Percentiles rank a stretch among this genome's conserved stretches.
phyloP scores from a whole-genome alignment of 2,329 filamentous ascomycete genomes.

The Scytalidium lignicola region DNA sequence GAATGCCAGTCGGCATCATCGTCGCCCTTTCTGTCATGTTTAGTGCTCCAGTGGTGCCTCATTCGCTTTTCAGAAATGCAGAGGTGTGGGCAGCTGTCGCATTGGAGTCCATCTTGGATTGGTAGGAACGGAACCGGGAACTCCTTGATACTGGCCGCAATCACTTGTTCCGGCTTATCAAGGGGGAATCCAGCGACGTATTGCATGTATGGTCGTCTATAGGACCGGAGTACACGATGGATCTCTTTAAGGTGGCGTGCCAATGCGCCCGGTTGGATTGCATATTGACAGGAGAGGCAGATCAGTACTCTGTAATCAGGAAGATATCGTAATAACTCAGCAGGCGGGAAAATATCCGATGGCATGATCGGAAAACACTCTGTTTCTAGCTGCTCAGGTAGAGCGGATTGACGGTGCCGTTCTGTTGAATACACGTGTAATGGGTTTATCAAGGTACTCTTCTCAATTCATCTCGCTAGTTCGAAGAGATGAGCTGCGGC shows the following conservation, averaged over 20 bases:
- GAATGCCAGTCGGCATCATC: conserved; percentile 14
- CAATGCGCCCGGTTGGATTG: conserved; percentile 18
- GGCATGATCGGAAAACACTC: too few species aligned
- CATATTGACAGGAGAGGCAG: conserved; percentile 19
- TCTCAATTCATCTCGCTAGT: too few species aligned
- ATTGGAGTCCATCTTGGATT: conserved; percentile 21
- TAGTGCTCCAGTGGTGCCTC: conserved; percentile 26
- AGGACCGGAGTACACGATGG: conserved; percentile 13
- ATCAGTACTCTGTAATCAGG: conserved; percentile 16
- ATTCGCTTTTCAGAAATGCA: conserved; percentile 29
- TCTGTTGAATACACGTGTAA: too few species aligned
- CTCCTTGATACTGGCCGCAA: conserved; percentile 11
- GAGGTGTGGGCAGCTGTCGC: conserved; percentile 23
- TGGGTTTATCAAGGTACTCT: too few species aligned
- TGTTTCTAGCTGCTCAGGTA: too few species aligned
- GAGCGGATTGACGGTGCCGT: too few species aligned
- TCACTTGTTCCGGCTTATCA: conserved; percentile 16
- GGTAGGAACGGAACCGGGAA: conserved; percentile 25
- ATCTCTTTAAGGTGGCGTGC: conserved; percentile 21
- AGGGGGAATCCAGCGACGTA: conserved; percentile 17
- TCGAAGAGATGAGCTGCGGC: too few species aligned
- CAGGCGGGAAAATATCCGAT: conserved; percentile 3
- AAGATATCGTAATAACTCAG: conserved; percentile 18
- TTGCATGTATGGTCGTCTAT: conserved; percentile 14
- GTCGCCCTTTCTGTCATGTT: conserved; percentile 14